Base-by-base conservation (phyloP, 129 eudicot species). In the Flaveria linearis region DNA sequence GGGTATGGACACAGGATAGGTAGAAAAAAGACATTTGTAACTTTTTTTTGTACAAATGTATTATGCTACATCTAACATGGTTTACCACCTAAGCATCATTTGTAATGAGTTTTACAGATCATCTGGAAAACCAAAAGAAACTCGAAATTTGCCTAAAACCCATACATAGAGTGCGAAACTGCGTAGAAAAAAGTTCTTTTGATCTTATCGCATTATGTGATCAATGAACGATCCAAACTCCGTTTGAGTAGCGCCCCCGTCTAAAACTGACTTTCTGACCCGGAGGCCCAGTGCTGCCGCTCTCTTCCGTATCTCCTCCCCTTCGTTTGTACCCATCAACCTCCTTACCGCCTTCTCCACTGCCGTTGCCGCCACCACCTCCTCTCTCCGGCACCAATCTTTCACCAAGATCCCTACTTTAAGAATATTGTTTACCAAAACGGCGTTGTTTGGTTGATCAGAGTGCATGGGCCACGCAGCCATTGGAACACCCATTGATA, bases 381-480 rank as follows among this genome's bases (percentile, higher is more conserved):
- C 56, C 2, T 63, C 77, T 13, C 78, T 23, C 58, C 28, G 58
- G 15, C 13, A 60, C 89, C 89, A 82, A 18, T 82, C 84, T 25
- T 47, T 79, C 7, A 82, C 87, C 28, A n/a, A 36, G 7, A 85
- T 39, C 7, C 88, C 92, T 3, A 80, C 75, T 39, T 75, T 86
- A 52, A 90, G 71, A 7, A 88, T 74, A 1, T 73, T 39, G 2
- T 86, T 86, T 2, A 90, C 64, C 14, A 88, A 53, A 10, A 74
- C 53, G 0, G 84, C 71, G 47, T 88, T 90, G 43, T 55, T 76
- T 0, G 96, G 91, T 50, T 90, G 96, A 63, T 90, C 96, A 0
- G 93, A 88, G 43, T 88, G 96, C 84, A 90, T 88, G 0, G 96
- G 96, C 96, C 96, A 90, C 0, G 93, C 81, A 20, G 78, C 87